Base-by-base conservation (phyloP, 306 rosid species). In the Casuarina cunninghamiana region DNA sequence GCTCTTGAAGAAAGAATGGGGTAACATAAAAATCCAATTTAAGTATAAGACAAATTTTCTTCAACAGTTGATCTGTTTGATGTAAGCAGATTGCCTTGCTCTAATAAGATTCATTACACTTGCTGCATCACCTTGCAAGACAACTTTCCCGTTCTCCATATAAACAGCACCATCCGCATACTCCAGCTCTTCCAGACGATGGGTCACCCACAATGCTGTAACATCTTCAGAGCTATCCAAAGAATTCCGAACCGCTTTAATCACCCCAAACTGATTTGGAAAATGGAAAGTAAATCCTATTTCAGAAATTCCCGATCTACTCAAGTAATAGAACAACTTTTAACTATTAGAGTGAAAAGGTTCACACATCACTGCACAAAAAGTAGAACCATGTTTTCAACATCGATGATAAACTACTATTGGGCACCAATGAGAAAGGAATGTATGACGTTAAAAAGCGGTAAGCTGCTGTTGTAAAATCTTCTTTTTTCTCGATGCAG, bases 131-230 rank as follows among this genome's bases (percentile, higher is more conserved):
- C 96, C 96, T 53, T 81, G 86, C 89, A 69, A 76, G 54, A 86
- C 86, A 68, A 93, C 90, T 80, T 82, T 80, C 80, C 97, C 97
- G 11, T 89, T 90, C 76, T 93, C 97, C 97, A 93, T 90, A 85
- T 90, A 93, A 71, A 93, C 79, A 77, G 94, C 96, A 58, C 97
- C 97, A 79, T 93, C 97, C 15, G 97, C 96, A 83, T 88, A 82
- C 50, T 84, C 87, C 15, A 90, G 93, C 83, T 93, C 96, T 88
- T 93, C 97, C 75, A 90, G 83, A 74, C 97, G 96, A 89, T 93
- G 96, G 43, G 93, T 93, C 57, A 93, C 97, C 96, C 96, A 89
- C 74, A 93, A 80, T 62, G 97, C 94, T 21, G 96, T 85, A 79
- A 93, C 93, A 38, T 88, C 93, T 74, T 76, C 86, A 63, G 93